Evolutionary conservation across 2,329 filamentous ascomycete species (phyloP).

Genomic region (Pseudogymnoascus sp.): DNA sequence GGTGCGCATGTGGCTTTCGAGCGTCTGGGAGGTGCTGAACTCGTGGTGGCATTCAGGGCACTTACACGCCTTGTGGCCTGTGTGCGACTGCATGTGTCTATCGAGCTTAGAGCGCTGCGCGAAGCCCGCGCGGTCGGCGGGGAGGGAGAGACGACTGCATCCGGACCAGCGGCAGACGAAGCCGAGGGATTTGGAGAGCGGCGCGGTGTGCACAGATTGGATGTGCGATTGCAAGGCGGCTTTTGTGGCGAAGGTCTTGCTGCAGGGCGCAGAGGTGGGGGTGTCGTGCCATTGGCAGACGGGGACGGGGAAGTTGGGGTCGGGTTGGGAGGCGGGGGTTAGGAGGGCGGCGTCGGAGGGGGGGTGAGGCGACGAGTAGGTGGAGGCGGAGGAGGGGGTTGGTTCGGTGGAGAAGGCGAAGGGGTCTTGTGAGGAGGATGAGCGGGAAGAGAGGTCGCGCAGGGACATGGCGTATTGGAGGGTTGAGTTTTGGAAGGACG

Average conservation of each 20-base stretch:
- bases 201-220: constrained; percentile 40
- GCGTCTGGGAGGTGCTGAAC: constrained; percentile 59
- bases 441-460: neutral
- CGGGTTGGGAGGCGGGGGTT: neutral
- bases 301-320: neutral
- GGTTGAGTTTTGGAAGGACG: constrained; percentile 1
- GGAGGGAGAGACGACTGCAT: constrained; percentile 37
- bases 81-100: constrained; percentile 57
- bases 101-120: constrained; percentile 55
- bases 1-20: constrained; percentile 58
- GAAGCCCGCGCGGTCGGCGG: constrained; percentile 37
- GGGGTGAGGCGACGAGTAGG: neutral
- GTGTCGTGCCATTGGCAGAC: neutral
- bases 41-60: constrained; percentile 47
- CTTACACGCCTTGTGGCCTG: constrained; percentile 50
- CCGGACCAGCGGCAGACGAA: constrained; percentile 49
- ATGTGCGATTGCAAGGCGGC: constrained; percentile 49
- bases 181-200: constrained; percentile 37
- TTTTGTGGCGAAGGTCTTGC: constrained; percentile 16
- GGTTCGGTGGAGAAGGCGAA: constrained; percentile 5
- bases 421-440: neutral
- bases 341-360: neutral
- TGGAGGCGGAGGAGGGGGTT: neutral
- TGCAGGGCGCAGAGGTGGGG: neutral
- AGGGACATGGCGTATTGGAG: constrained; percentile 8